Base-by-base conservation (phyloP, 2,329 filamentous ascomycete species). In the Dactylellina parvicollis region DNA sequence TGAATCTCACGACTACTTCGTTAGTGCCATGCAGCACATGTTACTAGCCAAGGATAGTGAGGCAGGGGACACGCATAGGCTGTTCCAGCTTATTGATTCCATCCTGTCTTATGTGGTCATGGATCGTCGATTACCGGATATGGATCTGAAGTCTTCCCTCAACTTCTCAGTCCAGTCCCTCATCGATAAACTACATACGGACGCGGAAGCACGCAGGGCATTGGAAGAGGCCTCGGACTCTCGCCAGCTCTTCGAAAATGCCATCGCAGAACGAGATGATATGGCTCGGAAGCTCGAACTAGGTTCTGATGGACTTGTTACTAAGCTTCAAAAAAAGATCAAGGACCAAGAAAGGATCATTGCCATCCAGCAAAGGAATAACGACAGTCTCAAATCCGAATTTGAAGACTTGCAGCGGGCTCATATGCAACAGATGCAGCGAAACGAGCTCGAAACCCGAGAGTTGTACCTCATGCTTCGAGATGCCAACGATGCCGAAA, bases 51-150 rank as follows among this genome's bases (percentile, higher is more conserved):
- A 92, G 66, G 91, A 96, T 79, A 95, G 92, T 76, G 92, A 96
- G 77, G 90, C 90, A 52, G 95, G 98, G 79, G 95, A 99, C 81
- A 88, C 92, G 12, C 82, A 97, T 74, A 89, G 92, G 52, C 95
- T 97, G 90, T 99, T 98, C 82, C 95, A 98, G 83, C 87, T 99
- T 26, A 93, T 98, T 26, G 95, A 99, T 81, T 90, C 92, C n/a
- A 98, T 98, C 92, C 88, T 99, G 76, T 96, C 92, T 81, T 98
- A 98, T 81, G 94, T 99, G 75, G 94, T 94, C 78, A 99, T 99
- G 94, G 95, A 99, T 81, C 88, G 95, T 79, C 87, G 95, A 75
- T 82, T 98, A 76, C 95, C 95, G 38, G 94, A 99, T 81, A 94
- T 98, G 88, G 95, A 99, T 80, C 86, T 99, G 71, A 97, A 97